A percentile compares a stretch with the other conserved stretches of the same genome.
These are phyloP conservation scores for Aspergillus tamarii DNA, from an alignment of 2,329 filamentous ascomycete species.

Conservation along the genomic window DNA sequence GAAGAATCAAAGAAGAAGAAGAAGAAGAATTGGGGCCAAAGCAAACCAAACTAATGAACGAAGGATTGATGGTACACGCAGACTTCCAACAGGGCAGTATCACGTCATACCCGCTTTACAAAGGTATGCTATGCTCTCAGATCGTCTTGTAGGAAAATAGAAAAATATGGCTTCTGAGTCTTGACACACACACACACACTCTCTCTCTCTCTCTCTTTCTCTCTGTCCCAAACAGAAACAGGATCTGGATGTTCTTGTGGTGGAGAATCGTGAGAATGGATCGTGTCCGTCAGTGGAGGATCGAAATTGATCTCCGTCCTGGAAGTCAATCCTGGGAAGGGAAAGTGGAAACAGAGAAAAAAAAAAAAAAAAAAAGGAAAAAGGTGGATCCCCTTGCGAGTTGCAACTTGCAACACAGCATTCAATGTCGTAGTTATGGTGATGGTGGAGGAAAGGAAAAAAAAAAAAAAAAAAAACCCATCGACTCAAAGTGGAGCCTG, in stretches of 20 bases:
- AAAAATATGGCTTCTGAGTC: background rate
- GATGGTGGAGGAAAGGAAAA: background rate
- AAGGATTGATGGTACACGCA: background rate
- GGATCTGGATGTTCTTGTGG: background rate
- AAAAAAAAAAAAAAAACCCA: background rate
- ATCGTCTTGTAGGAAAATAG: background rate
- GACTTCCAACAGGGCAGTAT: background rate
- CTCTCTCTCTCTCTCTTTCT: background rate
- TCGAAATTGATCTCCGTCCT: conserved; percentile 6
- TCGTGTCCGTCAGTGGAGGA: conserved; percentile 6
- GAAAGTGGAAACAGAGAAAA: background rate
- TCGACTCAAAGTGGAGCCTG: background rate
- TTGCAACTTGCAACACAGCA: background rate
- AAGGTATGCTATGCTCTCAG: background rate
- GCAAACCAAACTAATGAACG: background rate
- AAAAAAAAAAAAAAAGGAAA: background rate
- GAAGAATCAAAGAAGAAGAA: background rate
- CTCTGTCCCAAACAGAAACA: background rate
- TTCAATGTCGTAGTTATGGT: background rate
- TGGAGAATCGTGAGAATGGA: conserved; percentile 1
- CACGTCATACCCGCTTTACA: background rate
- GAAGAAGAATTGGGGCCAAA: background rate
- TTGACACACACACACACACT: too few relatives aligned
- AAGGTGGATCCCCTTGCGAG: background rate
- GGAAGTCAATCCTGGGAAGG: conserved; percentile 6